Evolutionary conservation across 106 monocot genomes (phyloP), one percentile per base, ranked within the genome.

Genomic region (Triglochin maritima): DNA sequence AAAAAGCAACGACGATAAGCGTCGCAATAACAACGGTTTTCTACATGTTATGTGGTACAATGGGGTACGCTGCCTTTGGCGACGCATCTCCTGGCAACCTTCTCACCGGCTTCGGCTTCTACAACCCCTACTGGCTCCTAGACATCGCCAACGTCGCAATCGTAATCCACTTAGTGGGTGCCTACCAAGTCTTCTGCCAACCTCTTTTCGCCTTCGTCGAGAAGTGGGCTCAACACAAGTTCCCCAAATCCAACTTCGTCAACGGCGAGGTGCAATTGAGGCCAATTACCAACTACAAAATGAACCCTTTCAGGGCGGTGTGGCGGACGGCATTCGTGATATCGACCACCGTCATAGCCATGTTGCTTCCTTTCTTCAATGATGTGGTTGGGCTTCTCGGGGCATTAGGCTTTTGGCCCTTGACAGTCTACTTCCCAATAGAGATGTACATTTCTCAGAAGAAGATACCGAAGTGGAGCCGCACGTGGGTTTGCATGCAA

Each of bases 131-230:
- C 77, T 94, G 94, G 94, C 84, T 94, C 14, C 82, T 89, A 46
- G 82, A 94, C 84, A 84, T 94, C 49, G 94, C 89, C 78, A 94
- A 94, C 73, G 86, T 76, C n/a, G 89, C 89, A 69, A 87, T 89
- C 48, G 86, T 85, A 41, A 65, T 89, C 71, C 94, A 94, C 82
- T 82, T 94, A 45, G 67, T 94, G 62, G 94, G 94, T 42, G 94
- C 94, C 16, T 94, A 94, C 86, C 93, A 93, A 66, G 94, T 94
- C 74, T 94, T 57, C 79, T 86, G 82, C 82, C 94, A 94, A 69
- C 94, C 94, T 0, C 67, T 94, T 44, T 94, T 89, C 76, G 89
- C 89, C 68, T 94, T 94, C 77, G n/a, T 94, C 57, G 94, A 94
- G 68, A 82, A 79, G 56, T 77, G 66, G 73, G 79, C 82, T 3